Evolutionary conservation across 345 rosid genomes (phyloP).

Genomic region (Acer negundo): DNA sequence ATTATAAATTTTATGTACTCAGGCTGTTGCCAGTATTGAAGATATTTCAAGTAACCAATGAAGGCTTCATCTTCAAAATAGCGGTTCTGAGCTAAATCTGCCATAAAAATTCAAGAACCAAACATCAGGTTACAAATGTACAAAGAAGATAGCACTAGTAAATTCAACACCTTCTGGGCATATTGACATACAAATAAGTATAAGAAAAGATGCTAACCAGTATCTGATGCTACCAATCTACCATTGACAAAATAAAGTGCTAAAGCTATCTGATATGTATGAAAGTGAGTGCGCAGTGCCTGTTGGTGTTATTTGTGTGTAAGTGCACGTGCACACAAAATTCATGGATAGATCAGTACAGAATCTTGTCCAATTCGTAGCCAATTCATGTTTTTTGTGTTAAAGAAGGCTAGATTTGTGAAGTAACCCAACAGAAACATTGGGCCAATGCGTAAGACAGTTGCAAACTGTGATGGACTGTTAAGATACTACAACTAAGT

Average conservation of each 20-base stretch:
- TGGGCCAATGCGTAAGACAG: not conserved
- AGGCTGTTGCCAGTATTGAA: conserved; percentile 93
- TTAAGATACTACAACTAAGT: no score
- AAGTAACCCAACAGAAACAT: no score
- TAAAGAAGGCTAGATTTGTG: not conserved
- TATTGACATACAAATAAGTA: not conserved
- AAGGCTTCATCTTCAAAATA: conserved; percentile 97
- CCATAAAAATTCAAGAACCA: conserved; percentile 24
- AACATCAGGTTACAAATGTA: conserved; percentile 13
- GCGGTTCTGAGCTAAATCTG: conserved; percentile 98
- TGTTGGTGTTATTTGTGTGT: not conserved
- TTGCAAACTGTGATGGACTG: not conserved
- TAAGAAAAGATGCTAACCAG: not conserved
- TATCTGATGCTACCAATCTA: not conserved
- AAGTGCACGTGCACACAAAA: not conserved
- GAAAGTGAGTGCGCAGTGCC: no score
- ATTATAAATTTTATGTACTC: conserved; percentile 89
- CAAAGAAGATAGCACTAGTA: not conserved
- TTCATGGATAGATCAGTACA: not conserved
- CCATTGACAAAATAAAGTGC: no score
- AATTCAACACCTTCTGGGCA: not conserved
- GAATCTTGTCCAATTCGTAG: not conserved
- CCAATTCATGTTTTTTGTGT: not conserved
- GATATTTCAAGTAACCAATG: conserved; percentile 95
- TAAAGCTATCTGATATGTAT: not conserved